Base-by-base conservation (phyloP, 1,284 basidiomycete species). In the Mycena sp. region DNA sequence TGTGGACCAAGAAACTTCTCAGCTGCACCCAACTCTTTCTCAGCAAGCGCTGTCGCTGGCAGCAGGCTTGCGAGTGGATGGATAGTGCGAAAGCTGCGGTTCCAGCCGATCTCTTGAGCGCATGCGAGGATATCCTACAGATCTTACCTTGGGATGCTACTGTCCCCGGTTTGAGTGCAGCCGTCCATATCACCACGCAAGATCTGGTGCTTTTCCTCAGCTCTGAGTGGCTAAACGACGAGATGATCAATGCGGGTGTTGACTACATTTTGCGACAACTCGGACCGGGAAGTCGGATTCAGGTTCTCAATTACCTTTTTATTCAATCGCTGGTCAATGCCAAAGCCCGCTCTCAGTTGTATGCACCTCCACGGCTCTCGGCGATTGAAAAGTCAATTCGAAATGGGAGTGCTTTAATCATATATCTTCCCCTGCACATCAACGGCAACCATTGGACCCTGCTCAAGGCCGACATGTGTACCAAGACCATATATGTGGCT, bases 391-490 rank as follows among this genome's bases (percentile, higher is more conserved):
- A 41, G 12, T 21, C 44, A 4, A 57, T 57, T 29, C 23, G 11
- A 16, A 25, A 14, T 0, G 55, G 55, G 1, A 16, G 1, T 17
- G 53, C 55, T 19, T 41, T 50, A 12, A 30, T 12, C 17, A 21
- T 62, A n/a, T 61, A 54, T 21, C 23, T 65, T n/a, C 64, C 64
- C 4, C 38, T 63, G 10, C 46, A 61, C 25, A 43, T 54, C 7
- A 3, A 26, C 2, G 54, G 59, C 6, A 55, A 64, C 32, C 67
- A 70, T 30, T 68, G 67, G 69, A 60, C 64, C 23, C 57, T 54
- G 1, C 52, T 66, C n/a, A 29, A 54, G 21, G 35, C 35, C 16
- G 21, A 54, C 14, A 26, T 54, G 4, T 3, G 21, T 17, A 3
- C 28, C 1, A 44, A 54, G 1, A 54, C 52, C 12, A 19, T 54